Percentiles rank a stretch among this genome's conserved stretches.
Conservation (phyloP, 2,329 filamentous ascomycete genomes). For the Monosporascus sp. region DNA sequence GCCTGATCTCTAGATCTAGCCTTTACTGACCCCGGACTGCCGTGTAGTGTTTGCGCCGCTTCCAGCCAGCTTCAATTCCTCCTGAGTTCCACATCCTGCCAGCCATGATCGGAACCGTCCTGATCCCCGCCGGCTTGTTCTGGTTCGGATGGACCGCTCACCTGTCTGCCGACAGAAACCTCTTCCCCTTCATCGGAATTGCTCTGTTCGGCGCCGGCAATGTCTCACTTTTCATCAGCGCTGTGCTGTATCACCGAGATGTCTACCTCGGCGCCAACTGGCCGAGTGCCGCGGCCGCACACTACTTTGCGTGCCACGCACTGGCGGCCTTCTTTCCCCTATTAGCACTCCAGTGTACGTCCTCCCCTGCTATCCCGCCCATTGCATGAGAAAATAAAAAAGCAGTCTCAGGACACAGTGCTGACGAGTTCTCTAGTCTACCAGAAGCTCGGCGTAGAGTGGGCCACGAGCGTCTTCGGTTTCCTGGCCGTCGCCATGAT, state of each 20-base stretch:
- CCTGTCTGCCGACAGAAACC: slow-evolving; percentile 40
- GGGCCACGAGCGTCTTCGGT: slow-evolving; percentile 42
- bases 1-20: too few relatives aligned
- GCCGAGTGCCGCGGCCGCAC: slow-evolving; percentile 55
- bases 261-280: slow-evolving; percentile 50
- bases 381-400: background rate
- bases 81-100: slow-evolving; percentile 55
- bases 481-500: slow-evolving; percentile 43
- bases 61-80: slow-evolving; percentile 31
- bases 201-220: slow-evolving; percentile 57
- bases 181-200: slow-evolving; percentile 44
- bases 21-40: too few relatives aligned
- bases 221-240: slow-evolving; percentile 50
- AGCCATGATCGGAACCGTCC: slow-evolving; percentile 52
- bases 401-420: background rate
- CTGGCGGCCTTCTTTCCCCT: slow-evolving; percentile 55
- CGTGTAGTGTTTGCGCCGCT: slow-evolving; percentile 9
- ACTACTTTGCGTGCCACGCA: slow-evolving; percentile 50
- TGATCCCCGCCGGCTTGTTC: slow-evolving; percentile 49
- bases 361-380: background rate
- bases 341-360: slow-evolving; percentile 53
- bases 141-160: slow-evolving; percentile 56
- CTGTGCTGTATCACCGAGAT: slow-evolving; percentile 37
- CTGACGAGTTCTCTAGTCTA: slow-evolving; percentile 32
- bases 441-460: slow-evolving; percentile 35